Base-by-base conservation (phyloP, 2,329 filamentous ascomycete genomes). In the Plenodomus lindquistii region DNA sequence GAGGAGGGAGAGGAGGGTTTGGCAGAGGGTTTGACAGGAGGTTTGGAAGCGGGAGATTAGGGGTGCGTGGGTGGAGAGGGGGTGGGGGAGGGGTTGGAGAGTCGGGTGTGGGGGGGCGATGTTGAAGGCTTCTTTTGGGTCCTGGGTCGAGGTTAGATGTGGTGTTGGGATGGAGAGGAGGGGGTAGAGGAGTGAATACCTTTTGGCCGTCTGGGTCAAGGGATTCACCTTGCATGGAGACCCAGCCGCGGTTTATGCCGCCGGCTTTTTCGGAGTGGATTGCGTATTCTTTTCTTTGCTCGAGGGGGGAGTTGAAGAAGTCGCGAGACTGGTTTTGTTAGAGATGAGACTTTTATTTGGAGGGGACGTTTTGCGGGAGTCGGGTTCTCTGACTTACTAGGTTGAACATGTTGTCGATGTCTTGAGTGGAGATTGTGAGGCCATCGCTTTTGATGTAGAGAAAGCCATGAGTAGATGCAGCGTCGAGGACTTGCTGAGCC, bases 81-180 rank as follows among this genome's bases (percentile, higher is more conserved):
- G 78, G 1, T 77, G 65, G 0, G 93, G 91, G 1, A 97, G 78
- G 8, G 88, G 86, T 70, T 97, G 93, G 59, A 84, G 81, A 54
- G 84, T 60, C 2, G 60, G 62, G 48, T 77, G 67, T 67, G 94
- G 96, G 60, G 90, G 84, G 56, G 87, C 90, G 66, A 97, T 88
- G 76, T 97, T 99, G 80, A 97, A 93, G 31, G 88, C 91, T 77
- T 91, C 94, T 58, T 49, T 67, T 61, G 89, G 90, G 65, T 96
- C 90, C 15, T 21, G 41, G 17, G 35, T 20, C n/a, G 38, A 36
- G 29, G 24, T 41, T 15, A n/a, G 42, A 10, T 38, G 42, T n/a
- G 16, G 11, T 38, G 16, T 8, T 54, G 9, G 24, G 18, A 21
- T 37, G 21, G 18, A 27, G 20, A 24, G 15, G 19, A 1, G 7